A percentile compares a stretch with the other conserved stretches of the same genome.
phyloP scores from a whole-genome alignment of 495 filamentous ascomycete species.

The Stereocaulon alpinum region DNA sequence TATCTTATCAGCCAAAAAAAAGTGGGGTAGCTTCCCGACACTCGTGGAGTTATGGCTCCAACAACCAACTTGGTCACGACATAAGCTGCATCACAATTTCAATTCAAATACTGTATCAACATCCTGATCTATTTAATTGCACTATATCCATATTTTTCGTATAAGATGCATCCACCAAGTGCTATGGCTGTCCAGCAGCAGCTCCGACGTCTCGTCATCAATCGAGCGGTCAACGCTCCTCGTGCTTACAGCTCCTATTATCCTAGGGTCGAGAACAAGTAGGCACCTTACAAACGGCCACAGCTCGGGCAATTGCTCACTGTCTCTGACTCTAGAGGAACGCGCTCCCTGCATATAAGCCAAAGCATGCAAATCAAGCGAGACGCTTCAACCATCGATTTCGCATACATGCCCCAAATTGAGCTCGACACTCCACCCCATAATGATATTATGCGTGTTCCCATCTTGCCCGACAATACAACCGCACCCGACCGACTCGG shows the following conservation, averaged over 20 bases:
- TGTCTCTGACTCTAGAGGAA: neutral
- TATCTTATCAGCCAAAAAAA: conserved; percentile 1
- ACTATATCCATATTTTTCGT: neutral
- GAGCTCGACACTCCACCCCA: conserved; percentile 31
- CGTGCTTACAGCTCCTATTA: conserved; percentile 10
- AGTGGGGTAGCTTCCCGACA: conserved; percentile 4
- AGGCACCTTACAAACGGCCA: neutral
- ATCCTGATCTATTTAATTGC: neutral
- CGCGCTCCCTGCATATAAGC: conserved; percentile 38
- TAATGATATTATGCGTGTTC: conserved; percentile 32
- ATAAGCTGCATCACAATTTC: neutral
- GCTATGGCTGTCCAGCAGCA: conserved; percentile 14
- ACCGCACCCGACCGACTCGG: conserved; percentile 18
- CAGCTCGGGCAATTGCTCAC: neutral
- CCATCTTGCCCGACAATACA: conserved; percentile 43
- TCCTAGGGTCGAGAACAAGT: conserved; percentile 10
- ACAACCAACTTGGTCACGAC: neutral
- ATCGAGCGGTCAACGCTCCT: conserved; percentile 1
- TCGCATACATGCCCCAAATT: conserved; percentile 48
- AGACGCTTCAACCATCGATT: conserved; percentile 54
- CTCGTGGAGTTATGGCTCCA: conserved; percentile 3
- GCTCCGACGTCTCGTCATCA: conserved; percentile 2
- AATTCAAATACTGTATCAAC: neutral
- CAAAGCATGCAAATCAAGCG: conserved; percentile 29
- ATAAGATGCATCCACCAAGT: neutral